phyloP scores from a whole-genome alignment of 805 yeast genomes.

The Metschnikowia kunwiensis region DNA sequence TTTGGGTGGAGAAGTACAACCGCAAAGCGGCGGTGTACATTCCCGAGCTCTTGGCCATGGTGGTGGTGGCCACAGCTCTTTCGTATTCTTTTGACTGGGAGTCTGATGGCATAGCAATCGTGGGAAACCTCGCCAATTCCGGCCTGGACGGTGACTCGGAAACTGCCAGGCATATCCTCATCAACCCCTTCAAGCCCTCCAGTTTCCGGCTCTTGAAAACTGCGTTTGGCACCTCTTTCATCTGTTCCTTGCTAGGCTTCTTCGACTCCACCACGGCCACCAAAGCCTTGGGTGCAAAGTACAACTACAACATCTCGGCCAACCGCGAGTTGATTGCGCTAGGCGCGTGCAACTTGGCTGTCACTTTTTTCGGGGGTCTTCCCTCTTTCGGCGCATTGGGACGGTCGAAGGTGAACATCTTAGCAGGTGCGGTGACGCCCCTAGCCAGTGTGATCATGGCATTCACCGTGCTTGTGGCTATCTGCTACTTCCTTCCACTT shows the following conservation, averaged over 20 bases:
- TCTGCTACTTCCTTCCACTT: slow-evolving; percentile 25
- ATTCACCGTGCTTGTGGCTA: slow-evolving; percentile 22
- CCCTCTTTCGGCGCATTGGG: slow-evolving; percentile 39
- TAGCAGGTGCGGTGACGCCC: slow-evolving; percentile 50
- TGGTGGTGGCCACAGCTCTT: slow-evolving; percentile 27
- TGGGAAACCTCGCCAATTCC: slow-evolving; percentile 24
- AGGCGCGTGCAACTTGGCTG: slow-evolving; percentile 28
- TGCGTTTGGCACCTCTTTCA: slow-evolving; percentile 29
- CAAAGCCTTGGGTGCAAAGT: slow-evolving; percentile 30
- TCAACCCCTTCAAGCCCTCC: slow-evolving; percentile 24
- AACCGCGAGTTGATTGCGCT: slow-evolving; percentile 35
- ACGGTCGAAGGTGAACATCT: slow-evolving; percentile 27
- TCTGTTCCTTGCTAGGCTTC: slow-evolving; percentile 33
- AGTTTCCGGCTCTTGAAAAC: slow-evolving; percentile 23
- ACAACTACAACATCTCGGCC: slow-evolving; percentile 31
- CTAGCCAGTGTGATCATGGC: slow-evolving; percentile 37
- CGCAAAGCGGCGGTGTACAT: slow-evolving; percentile 23
- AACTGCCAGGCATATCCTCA: background rate
- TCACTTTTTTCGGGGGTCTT: slow-evolving; percentile 30
- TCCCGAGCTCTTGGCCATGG: slow-evolving; percentile 35
- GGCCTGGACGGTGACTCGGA: background rate
- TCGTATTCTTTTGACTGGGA: slow-evolving; percentile 26
- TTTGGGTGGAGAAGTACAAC: slow-evolving; percentile 17
- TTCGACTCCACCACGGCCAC: slow-evolving; percentile 37
- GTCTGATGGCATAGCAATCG: slow-evolving; percentile 26